Evolutionary conservation across 805 yeast genomes (phyloP), one percentile per base, ranked within the genome.

Genomic region (Candida ortonii): DNA sequence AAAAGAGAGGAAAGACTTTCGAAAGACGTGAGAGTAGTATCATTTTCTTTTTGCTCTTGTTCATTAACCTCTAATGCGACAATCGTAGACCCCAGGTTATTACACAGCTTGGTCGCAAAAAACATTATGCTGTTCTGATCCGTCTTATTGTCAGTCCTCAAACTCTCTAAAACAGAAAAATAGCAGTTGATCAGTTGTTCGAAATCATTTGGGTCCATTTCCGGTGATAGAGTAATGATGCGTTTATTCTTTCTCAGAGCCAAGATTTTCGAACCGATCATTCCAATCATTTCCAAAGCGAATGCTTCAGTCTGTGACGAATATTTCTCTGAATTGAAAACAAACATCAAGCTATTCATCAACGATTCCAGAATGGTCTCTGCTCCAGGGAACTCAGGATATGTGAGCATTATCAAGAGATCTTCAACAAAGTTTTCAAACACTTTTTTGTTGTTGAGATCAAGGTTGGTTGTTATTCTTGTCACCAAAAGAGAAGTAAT

Each of bases 371-470:
- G 54, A 11, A 83, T 44, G 0, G 64, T 44, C 39, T 76, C 84
- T 1, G 80, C 67, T 0, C 74, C 75, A 0, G 86, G 67, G 76
- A 81, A 85, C 35, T 76, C 80, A 0, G 87, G 84, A 7, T 55
- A 55, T 2, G 61, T 54, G 7, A 83, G 47, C 34, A 83, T 53
- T 0, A 50, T 41, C 6, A 76, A 38, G 14, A 84, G 56, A 47
- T 85, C 95, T 26, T 71, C 73, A 1, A 80, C 45, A 18, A 80
- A 61, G 13, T 69, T 47, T 21, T 80, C 87, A 23, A 83, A 46
- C 2, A 67, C 51, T 22, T 56, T 64, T 35, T 62, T 67, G 11
- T 45, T 43, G 2, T 47, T 46, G 1, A 55, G 28, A 12, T 60
- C 65, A 1, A 68, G 60, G 29, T 46, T 51, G 3, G 54, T 46